Percentiles rank a stretch among this genome's conserved stretches.
These are phyloP conservation scores for Dictyostelium brefeldianum DNA, from an alignment of 78 protist genomes.

Conservation along the genomic window DNA sequence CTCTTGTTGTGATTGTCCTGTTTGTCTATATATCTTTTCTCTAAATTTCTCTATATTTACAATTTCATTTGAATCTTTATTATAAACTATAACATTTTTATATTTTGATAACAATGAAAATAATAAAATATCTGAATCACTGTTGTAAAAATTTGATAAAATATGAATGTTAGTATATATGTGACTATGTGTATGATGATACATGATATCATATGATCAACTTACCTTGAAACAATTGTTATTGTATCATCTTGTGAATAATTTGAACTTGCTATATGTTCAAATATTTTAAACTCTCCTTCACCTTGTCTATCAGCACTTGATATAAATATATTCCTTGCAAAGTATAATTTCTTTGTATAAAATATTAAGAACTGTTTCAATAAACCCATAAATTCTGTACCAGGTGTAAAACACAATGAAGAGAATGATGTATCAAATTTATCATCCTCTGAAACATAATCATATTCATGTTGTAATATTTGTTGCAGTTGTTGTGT, in stretches of 20 bases:
- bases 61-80: background rate
- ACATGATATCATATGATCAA: background rate
- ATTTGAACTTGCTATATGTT: conserved; percentile 26
- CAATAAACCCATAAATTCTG: conserved; percentile 10
- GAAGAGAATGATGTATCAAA: background rate
- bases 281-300: conserved; percentile 64
- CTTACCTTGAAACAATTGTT: conserved; percentile 12
- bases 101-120: conserved; percentile 6
- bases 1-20: background rate
- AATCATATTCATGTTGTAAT: background rate
- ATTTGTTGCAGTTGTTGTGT: background rate
- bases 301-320: conserved; percentile 33
- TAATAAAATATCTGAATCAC: conserved; percentile 31
- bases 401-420: conserved; percentile 56
- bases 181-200: background rate
- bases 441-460: background rate
- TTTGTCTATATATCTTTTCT: background rate
- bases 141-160: background rate
- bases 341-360: conserved; percentile 11
- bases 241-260: background rate
- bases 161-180: background rate
- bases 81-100: background rate
- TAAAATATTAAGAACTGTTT: background rate
- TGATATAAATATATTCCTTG: background rate
- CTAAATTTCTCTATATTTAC: background rate